These are phyloP conservation scores for Dendrobium huoshanense DNA, from an alignment of 106 monocot genomes.

Conservation along the genomic window DNA sequence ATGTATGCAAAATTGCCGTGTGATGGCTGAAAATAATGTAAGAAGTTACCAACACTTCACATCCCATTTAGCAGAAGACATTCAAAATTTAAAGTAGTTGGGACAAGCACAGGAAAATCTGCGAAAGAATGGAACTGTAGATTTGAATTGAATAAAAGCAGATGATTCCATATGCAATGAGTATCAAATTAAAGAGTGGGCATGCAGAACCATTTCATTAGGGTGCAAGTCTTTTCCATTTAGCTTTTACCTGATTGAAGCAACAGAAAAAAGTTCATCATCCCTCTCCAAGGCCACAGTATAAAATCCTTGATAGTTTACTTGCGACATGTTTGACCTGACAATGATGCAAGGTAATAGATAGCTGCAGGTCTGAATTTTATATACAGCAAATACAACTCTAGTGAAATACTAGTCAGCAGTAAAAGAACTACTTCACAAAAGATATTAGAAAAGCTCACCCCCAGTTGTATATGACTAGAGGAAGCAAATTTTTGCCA, in stretches of 20 bases:
- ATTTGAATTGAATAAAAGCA: too few relatives aligned
- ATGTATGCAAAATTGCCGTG: too few relatives aligned
- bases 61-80: too few relatives aligned
- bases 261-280: conserved; percentile 64
- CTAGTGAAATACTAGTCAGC: neutral
- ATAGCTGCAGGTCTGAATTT: neutral
- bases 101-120: too few relatives aligned
- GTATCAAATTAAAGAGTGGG: too few relatives aligned
- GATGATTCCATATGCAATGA: too few relatives aligned
- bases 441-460: conserved; percentile 22
- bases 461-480: conserved; percentile 81
- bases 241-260: conserved; percentile 57
- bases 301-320: conserved; percentile 63
- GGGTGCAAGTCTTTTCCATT: neutral
- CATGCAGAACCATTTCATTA: too few relatives aligned
- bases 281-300: conserved; percentile 61
- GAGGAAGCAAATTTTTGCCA: conserved; percentile 70
- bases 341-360: neutral
- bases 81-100: too few relatives aligned
- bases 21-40: too few relatives aligned
- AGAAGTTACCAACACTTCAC: too few relatives aligned
- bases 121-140: too few relatives aligned
- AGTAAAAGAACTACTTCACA: neutral
- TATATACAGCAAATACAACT: neutral
- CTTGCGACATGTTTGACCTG: conserved; percentile 39